Percentiles rank a stretch among this genome's conserved stretches.
These are phyloP conservation scores for Ophiocordyceps camponoti-saundersi DNA, from an alignment of 2,329 filamentous ascomycete species.

Conservation along the genomic window DNA sequence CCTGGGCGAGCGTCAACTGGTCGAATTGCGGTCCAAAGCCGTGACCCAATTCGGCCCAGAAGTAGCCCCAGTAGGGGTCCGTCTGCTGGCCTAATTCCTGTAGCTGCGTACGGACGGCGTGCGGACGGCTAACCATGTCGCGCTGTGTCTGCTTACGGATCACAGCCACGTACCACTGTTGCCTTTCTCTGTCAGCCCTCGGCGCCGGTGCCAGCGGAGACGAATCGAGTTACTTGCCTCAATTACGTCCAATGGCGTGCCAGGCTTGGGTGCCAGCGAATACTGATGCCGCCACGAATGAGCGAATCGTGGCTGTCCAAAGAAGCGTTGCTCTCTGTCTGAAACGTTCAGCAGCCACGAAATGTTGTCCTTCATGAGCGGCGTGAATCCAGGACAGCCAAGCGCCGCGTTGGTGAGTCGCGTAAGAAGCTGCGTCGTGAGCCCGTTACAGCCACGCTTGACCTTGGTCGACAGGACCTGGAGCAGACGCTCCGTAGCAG, in stretches of 20 bases:
- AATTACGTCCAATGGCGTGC: conserved; percentile 31
- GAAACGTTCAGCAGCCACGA: conserved; percentile 22
- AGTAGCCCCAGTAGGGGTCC: conserved; percentile 33
- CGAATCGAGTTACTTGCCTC: conserved; percentile 23
- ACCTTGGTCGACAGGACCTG: conserved; percentile 25
- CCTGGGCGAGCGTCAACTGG: conserved; percentile 27
- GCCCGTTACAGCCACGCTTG: conserved; percentile 17
- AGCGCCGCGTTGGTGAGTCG: conserved; percentile 35
- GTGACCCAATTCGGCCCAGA: conserved; percentile 29
- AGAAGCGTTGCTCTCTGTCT: conserved; percentile 17
- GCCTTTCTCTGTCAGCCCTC: background rate
- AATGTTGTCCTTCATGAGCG: conserved; percentile 44
- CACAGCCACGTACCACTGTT: conserved; percentile 37
- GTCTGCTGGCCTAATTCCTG: conserved; percentile 15
- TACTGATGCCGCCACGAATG: conserved; percentile 34
- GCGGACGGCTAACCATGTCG: conserved; percentile 19
- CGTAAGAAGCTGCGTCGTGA: conserved; percentile 35
- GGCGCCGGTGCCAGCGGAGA: background rate
- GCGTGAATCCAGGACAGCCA: conserved; percentile 42
- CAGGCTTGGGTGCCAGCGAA: conserved; percentile 30
- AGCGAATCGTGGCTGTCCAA: conserved; percentile 30
- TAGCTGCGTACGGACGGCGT: conserved; percentile 23
- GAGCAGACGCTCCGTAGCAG: conserved; percentile 31
- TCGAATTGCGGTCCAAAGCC: conserved; percentile 25
- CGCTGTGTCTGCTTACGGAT: conserved; percentile 34